Evolutionary conservation across 2,329 filamentous ascomycete genomes (phyloP), one percentile per base, ranked within the genome.

Genomic region (Colletotrichum caudatum): DNA sequence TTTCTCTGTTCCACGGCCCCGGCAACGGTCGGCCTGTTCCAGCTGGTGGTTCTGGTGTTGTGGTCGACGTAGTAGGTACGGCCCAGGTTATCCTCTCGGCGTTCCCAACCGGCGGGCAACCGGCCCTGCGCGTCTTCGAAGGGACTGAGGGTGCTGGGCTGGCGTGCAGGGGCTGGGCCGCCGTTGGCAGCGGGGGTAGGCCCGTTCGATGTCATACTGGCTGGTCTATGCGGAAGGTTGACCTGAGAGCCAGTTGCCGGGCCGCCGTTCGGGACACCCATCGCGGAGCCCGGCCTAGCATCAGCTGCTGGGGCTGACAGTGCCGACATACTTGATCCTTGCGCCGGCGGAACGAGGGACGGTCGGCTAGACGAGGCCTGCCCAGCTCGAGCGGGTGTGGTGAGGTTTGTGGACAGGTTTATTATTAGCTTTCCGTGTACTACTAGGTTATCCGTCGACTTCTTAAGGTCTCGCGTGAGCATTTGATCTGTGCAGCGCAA

Each of bases 31-130:
- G 96, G 96, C 71, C 96, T 88, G 76, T 93, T 95, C 96, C 96
- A 99, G 76, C 95, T 98, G 0, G 96, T 99, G 66, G 96, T 95
- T 77, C 96, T 89, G 8, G 95, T 97, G 81, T 98, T 98, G 81
- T 98, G 96, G 78, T 99, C 96, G 64, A 99, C 96, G 80, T 98
- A 99, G 80, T 99, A 99, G 29, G 95, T 98, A 77, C 96, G 90
- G 64, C 96, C 95, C 54, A 98, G 83, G 76, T 98, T 96, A 80
- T 99, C 96, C 81, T 98, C 95, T 68, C 96, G 90, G 67, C 96
- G 91, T 83, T 99, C 96, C 95, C 96, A 99, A 44, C 96, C 96
- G 62, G 93, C 91, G 44, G 96, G 96, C 66, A 99, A 83, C 76
- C 95, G 91, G 69, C 96, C 96, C 79, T 98, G 95, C n/a, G 91